These are phyloP conservation scores for Clavaria fumosa DNA, from an alignment of 768 basidiomycete genomes.

Conservation along the genomic window DNA sequence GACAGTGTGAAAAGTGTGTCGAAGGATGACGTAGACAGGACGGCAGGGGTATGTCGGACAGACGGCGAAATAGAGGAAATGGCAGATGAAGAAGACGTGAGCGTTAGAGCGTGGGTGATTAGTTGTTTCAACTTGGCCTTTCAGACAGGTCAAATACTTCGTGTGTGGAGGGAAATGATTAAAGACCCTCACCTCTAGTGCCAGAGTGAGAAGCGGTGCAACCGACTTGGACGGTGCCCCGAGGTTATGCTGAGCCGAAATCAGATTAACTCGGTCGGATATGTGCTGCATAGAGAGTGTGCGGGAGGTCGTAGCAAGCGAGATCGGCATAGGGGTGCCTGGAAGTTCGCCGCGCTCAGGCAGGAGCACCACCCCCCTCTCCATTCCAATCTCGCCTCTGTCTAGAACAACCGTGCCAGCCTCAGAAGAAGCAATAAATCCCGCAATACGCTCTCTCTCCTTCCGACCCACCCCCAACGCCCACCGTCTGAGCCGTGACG, in stretches of 20 bases:
- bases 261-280: conserved; percentile 64
- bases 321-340: conserved; percentile 54
- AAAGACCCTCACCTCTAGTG: conserved; percentile 46
- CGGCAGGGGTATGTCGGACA: conserved; percentile 23
- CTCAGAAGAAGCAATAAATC: no score
- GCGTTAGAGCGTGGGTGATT: conserved; percentile 62
- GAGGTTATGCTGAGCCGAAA: conserved; percentile 65
- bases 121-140: conserved; percentile 76
- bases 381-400: conserved; percentile 53
- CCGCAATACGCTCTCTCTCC: conserved; percentile 55
- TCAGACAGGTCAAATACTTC: conserved; percentile 3
- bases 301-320: conserved; percentile 58
- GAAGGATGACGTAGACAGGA: conserved; percentile 33
- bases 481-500: conserved; percentile 59
- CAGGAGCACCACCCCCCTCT: conserved; percentile 51
- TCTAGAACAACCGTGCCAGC: conserved; percentile 33
- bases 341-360: conserved; percentile 54
- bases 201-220: conserved; percentile 55
- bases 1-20: conserved; percentile 65
- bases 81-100: conserved; percentile 62
- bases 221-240: conserved; percentile 45
- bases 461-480: conserved; percentile 52
- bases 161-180: neutral
- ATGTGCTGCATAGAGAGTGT: conserved; percentile 66
- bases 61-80: conserved; percentile 63